Evolutionary conservation across 129 eudicot genomes (phyloP), one percentile per base, ranked within the genome.

Genomic region (Ambrosia trifida): DNA sequence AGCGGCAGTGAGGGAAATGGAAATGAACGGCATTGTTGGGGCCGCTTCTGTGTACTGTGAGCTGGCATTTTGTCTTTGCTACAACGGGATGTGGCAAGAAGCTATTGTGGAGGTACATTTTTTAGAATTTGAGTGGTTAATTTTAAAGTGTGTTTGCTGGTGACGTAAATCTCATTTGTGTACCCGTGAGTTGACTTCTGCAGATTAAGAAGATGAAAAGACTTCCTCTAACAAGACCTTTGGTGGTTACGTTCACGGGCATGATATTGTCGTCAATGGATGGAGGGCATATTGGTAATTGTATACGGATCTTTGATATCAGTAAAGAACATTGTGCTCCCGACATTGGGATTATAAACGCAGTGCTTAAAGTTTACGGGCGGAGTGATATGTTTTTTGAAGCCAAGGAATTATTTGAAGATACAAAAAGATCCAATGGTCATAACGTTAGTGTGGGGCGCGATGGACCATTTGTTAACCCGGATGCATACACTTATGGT

Each of bases 41-140:
- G 72, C 85, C 33, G 84, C 90, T 17, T 81, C 84, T 56, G 97
- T 94, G 46, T 94, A 94, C 57, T 94, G 92, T 64, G 98, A 94
- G 83, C 83, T 94, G 6, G 98, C 97, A 5, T 87, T 96, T 75
- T 94, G 95, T 72, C 93, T 89, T 81, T 94, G 98, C 85, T 84
- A 74, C 83, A 82, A 94, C 59, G 98, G 98, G 32, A 76, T 90
- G 86, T 90, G 97, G 97, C 87, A 76, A 84, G 97, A 94, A 68
- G 97, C 96, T 60, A 76, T 87, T 70, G 20, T 76, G 47, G 96
- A 94, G 98, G 98, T 94, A 70, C 31, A 19, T n/a, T 51, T 3
- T 64, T 59, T 40, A 40, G 9, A 40, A 6, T 24, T 24, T 4
- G 35, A 56, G 16, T 20, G 14, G 5, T 56, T 53, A n/a, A n/a